Percentiles rank a stretch among this genome's conserved stretches.
These are phyloP conservation scores for Trichoderma sp. DNA, from an alignment of 2,329 filamentous ascomycete species.

Conservation along the genomic window DNA sequence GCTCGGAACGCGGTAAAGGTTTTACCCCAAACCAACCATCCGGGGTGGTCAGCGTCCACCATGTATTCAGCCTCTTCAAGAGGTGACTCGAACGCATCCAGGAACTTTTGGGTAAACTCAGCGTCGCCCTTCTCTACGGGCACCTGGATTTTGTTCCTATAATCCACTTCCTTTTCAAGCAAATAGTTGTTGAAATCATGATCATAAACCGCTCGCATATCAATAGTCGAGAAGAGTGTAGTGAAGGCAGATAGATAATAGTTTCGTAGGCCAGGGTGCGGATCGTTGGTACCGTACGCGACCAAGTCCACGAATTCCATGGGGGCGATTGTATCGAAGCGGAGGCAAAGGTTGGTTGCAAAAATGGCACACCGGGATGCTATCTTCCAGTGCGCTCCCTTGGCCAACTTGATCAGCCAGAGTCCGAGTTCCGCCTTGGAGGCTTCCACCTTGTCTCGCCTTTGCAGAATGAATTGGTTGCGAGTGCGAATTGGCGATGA, in stretches of 20 bases:
- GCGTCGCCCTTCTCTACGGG: conserved; percentile 72
- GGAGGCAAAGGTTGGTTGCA: conserved; percentile 83
- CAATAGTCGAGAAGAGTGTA: conserved; percentile 77
- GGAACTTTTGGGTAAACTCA: conserved; percentile 75
- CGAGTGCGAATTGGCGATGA: conserved; percentile 57
- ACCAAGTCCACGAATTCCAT: conserved; percentile 81
- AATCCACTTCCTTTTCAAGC: conserved; percentile 69
- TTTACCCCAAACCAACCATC: conserved; percentile 96
- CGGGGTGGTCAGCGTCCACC: conserved; percentile 87
- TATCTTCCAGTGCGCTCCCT: conserved; percentile 92
- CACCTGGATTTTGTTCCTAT: conserved; percentile 75
- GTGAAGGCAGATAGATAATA: conserved; percentile 81
- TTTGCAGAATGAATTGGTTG: conserved; percentile 71
- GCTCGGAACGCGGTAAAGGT: conserved; percentile 78
- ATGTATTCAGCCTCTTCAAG: conserved; percentile 74
- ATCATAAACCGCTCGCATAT: conserved; percentile 80
- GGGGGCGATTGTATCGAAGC: conserved; percentile 87
- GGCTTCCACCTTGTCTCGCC: conserved; percentile 74
- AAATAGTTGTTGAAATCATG: conserved; percentile 90
- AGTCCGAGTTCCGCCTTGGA: conserved; percentile 80
- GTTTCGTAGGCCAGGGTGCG: conserved; percentile 80
- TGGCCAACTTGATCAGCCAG: conserved; percentile 76
- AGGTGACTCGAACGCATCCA: conserved; percentile 74
- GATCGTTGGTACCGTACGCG: conserved; percentile 79
- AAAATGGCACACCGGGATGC: conserved; percentile 87